Evolutionary conservation across 148 eudicot species (phyloP).

Genomic region (Amaranthus cruentus): DNA sequence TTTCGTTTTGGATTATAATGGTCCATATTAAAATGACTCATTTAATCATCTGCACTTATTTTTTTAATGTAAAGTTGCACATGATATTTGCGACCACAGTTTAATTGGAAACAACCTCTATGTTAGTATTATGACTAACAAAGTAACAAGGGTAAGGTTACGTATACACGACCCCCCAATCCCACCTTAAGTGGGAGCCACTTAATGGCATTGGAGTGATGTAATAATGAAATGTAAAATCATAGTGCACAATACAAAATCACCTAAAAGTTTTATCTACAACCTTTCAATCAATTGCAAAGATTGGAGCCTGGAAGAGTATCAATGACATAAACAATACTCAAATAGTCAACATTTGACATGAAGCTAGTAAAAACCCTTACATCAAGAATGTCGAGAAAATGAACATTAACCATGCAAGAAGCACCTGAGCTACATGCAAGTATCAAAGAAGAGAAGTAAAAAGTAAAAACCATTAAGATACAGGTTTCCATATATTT

Average conservation of each 20-base stretch:
- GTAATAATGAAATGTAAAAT: too few species aligned
- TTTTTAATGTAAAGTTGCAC: background rate
- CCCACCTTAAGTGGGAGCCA: too few species aligned
- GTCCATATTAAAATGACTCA: background rate
- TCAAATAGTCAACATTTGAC: too few species aligned
- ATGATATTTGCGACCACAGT: background rate
- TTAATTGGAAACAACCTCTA: too few species aligned
- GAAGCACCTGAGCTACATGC: background rate
- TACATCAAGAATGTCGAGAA: background rate
- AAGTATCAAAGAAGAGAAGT: background rate
- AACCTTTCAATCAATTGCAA: background rate
- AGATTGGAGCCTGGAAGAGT: too few species aligned
- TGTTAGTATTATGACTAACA: too few species aligned
- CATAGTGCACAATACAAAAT: background rate
- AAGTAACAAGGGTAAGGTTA: too few species aligned
- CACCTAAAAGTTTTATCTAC: background rate
- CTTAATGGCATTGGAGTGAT: too few species aligned
- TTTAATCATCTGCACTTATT: background rate
- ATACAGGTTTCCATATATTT: background rate
- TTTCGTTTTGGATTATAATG: background rate
- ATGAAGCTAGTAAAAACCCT: too few species aligned
- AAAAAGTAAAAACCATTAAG: background rate
- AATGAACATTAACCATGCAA: background rate
- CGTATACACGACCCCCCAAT: too few species aligned
- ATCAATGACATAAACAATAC: too few species aligned